These are phyloP conservation scores for Cytospora mali DNA, from an alignment of 2,329 filamentous ascomycete species.

Conservation along the genomic window DNA sequence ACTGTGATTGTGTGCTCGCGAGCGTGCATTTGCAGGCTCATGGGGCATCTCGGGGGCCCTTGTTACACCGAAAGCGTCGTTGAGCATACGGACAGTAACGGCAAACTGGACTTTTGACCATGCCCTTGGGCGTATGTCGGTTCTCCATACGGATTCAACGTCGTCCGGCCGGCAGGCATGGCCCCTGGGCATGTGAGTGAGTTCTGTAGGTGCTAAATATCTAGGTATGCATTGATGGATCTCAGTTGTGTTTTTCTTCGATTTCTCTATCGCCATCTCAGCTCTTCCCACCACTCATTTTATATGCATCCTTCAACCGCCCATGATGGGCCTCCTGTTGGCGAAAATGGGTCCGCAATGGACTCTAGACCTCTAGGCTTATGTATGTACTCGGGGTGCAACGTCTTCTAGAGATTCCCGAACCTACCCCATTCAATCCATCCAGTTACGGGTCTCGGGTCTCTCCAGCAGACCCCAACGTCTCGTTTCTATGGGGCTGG, in stretches of 20 bases:
- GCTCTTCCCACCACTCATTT: neutral
- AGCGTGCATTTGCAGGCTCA: neutral
- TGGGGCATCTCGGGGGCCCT: neutral
- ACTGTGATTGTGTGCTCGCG: neutral
- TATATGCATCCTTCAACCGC: neutral
- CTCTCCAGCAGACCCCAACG: neutral
- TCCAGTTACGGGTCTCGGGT: neutral
- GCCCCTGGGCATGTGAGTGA: neutral
- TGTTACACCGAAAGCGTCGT: neutral
- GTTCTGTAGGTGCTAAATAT: too few species aligned
- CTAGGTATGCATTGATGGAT: neutral
- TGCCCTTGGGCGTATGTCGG: neutral
- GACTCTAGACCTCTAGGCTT: too few species aligned
- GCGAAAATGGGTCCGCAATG: neutral
- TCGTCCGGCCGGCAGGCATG: neutral
- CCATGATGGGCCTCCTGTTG: too few species aligned
- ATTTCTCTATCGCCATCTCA: neutral
- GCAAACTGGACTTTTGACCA: neutral
- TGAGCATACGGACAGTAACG: neutral
- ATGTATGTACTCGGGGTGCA: neutral
- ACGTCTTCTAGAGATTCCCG: neutral
- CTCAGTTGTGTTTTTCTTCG: neutral
- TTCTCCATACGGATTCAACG: neutral
- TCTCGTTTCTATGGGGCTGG: too few species aligned
- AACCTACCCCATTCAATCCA: neutral